Base-by-base conservation (phyloP, 768 basidiomycete species). In the Chalciporus sphaerocephalus region DNA sequence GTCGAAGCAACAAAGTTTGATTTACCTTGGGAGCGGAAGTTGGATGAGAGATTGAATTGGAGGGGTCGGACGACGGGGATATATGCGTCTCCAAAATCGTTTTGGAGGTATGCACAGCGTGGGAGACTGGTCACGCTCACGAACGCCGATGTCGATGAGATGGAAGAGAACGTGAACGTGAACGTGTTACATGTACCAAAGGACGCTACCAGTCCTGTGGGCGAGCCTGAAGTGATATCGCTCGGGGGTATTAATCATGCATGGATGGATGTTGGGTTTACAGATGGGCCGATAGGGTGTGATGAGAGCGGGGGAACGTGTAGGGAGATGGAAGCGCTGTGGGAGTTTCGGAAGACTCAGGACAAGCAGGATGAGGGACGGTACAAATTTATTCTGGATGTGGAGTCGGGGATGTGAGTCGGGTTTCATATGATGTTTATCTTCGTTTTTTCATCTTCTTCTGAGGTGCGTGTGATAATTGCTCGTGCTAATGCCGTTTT, bases 51-150 rank as follows among this genome's bases (percentile, higher is more conserved):
- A 4, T 52, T 88, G 15, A 69, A 80, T 32, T 90, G 88, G 88
- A 72, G 88, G 32, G 88, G 88, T 3, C 78, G 78, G 33, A 85
- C 79, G 36, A 88, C 87, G 0, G 88, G 87, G 9, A 83, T 80
- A 16, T 66, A 53, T 41, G 72, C 76, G 27, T 55, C 64, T 12
- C 44, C 57, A 2, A 43, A 52, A 1, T 65, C 71, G 7, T 65
- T 66, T 5, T 85, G 83, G 84, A 42, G 60, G 51, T 55, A 69
- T 17, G 67, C 72, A 5, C 84, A 85, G 44, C 66, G 84, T 0
- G 58, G 70, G 17, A 65, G 72, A 17, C 62, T 85, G 2, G 69
- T 82, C 24, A 62, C 66, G 12, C 58, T 66, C 20, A 46, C 74
- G 7, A 79, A 75, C 27, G 59, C 71, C n/a, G n/a, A n/a, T n/a